phyloP scores from a whole-genome alignment of 192 early-diverging fungal species.

The Chytriomyces confervae region DNA sequence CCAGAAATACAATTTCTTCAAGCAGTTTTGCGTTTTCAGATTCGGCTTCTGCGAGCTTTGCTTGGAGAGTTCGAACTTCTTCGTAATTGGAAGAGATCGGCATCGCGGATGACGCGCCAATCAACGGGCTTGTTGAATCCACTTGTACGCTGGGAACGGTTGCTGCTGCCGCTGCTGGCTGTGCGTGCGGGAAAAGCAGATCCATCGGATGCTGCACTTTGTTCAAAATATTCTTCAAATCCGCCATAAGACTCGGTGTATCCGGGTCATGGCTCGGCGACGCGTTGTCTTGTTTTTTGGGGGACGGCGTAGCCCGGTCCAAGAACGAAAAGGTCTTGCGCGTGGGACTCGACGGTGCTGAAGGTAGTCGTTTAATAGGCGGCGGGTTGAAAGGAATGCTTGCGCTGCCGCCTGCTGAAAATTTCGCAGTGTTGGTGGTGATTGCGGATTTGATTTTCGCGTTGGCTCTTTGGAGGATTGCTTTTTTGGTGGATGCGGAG shows the following conservation, averaged over 20 bases:
- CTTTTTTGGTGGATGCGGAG: constrained; percentile 18
- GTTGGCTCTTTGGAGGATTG: constrained; percentile 17
- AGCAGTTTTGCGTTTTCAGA: constrained; percentile 9
- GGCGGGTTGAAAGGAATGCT: neutral
- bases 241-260: constrained; percentile 12
- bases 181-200: neutral
- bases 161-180: neutral
- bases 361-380: too few species aligned
- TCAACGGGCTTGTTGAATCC: neutral
- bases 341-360: neutral
- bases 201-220: neutral
- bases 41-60: neutral
- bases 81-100: neutral
- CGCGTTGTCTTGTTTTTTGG: neutral
- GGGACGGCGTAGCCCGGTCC: neutral
- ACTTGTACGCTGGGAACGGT: neutral
- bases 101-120: neutral
- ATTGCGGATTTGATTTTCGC: neutral
- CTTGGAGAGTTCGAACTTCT: constrained; percentile 11
- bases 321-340: neutral
- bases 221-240: constrained; percentile 13
- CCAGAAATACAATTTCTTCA: constrained; percentile 35
- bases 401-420: neutral
- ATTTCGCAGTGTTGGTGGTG: neutral
- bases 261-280: neutral